Percentiles rank a stretch among this genome's conserved stretches.
Conservation (phyloP, 495 filamentous ascomycete genomes). For the Neurospora discreta region DNA sequence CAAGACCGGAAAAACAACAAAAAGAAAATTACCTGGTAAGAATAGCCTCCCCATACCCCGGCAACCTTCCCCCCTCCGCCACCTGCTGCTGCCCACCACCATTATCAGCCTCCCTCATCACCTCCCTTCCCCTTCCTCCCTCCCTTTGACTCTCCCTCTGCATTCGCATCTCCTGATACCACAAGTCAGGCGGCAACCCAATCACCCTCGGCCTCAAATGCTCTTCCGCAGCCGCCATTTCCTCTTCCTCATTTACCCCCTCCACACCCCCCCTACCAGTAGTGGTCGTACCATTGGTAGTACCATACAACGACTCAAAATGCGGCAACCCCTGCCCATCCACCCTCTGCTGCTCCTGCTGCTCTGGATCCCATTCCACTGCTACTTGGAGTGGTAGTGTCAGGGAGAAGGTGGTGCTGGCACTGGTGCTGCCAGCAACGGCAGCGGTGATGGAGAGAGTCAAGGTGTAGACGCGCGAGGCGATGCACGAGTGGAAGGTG, state of each 20-base stretch:
- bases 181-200: slow-evolving; percentile 18
- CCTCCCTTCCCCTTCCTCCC: background rate
- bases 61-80: slow-evolving; percentile 12
- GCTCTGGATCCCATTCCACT: slow-evolving; percentile 22
- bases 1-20: no score
- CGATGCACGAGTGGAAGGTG: slow-evolving; percentile 80
- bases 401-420: slow-evolving; percentile 48
- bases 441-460: slow-evolving; percentile 53
- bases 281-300: background rate
- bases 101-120: background rate
- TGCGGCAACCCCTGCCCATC: slow-evolving; percentile 18
- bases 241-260: slow-evolving; percentile 5
- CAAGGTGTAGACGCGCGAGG: slow-evolving; percentile 67
- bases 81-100: background rate
- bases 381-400: slow-evolving; percentile 71
- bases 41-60: slow-evolving; percentile 22
- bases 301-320: slow-evolving; percentile 17
- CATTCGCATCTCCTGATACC: background rate
- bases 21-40: slow-evolving; percentile 10
- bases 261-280: background rate
- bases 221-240: slow-evolving; percentile 31
- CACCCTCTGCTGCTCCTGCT: slow-evolving; percentile 1
- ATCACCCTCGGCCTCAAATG: slow-evolving; percentile 37
- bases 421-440: slow-evolving; percentile 13
- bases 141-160: background rate